Conservation (phyloP, 176 grass and related monocot species). For the Cenchrus purpureus region DNA sequence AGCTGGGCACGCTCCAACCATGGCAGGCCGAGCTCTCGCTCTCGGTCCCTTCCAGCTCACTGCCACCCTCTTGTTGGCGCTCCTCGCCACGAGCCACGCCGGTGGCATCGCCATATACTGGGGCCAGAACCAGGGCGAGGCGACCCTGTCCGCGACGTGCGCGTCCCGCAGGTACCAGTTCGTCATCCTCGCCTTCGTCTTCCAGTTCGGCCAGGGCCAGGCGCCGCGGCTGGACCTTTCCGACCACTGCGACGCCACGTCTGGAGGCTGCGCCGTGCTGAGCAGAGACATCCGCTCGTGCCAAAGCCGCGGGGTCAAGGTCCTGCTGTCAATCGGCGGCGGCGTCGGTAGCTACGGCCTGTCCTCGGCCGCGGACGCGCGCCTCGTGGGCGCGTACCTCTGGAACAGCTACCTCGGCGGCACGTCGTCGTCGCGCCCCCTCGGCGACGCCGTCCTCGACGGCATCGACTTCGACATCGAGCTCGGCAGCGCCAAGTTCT, state of each 20-base stretch:
- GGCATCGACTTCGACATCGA: constrained; percentile 89
- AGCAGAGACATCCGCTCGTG: constrained; percentile 45
- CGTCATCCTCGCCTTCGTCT: constrained; percentile 18
- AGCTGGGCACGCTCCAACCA: constrained; percentile 1
- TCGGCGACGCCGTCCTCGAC: constrained; percentile 66
- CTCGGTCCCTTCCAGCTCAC: constrained; percentile 24
- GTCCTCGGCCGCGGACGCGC: constrained; percentile 26
- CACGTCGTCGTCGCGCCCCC: constrained; percentile 44
- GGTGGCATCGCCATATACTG: constrained; percentile 13
- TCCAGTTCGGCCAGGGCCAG: not conserved
- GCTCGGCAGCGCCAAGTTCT: constrained; percentile 56
- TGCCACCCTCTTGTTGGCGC: not conserved
- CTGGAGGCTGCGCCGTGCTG: constrained; percentile 45
- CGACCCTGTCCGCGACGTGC: not conserved
- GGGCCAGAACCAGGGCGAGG: constrained; percentile 22
- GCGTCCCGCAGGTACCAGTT: constrained; percentile 18
- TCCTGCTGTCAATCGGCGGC: constrained; percentile 63
- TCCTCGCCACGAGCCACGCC: constrained; percentile 19
- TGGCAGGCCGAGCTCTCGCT: constrained; percentile 29
- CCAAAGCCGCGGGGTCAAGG: constrained; percentile 48
- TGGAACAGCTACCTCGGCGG: constrained; percentile 49
- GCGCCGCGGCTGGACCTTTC: not conserved
- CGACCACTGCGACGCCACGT: constrained; percentile 5
- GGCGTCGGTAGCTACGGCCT: constrained; percentile 38
- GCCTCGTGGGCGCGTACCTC: constrained; percentile 36